These are phyloP conservation scores for Chrysoporthe cubensis DNA, from an alignment of 2,329 filamentous ascomycete genomes.

Conservation along the genomic window DNA sequence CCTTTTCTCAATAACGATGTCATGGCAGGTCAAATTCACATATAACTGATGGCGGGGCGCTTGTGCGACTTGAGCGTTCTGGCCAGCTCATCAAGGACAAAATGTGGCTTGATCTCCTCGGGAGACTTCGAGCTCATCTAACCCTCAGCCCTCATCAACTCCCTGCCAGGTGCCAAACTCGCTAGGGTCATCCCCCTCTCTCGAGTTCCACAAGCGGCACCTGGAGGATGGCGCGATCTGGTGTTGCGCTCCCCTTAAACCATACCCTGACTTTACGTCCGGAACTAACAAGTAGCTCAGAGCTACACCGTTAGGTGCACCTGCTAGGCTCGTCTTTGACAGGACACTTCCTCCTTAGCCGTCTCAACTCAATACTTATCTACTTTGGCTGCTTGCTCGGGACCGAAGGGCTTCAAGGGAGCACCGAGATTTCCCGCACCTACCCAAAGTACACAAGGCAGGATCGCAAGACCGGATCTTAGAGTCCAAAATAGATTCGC, in stretches of 20 bases:
- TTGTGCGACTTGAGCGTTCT: slow-evolving; percentile 15
- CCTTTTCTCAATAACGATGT: not conserved
- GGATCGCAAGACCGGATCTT: not conserved
- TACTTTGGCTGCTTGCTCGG: not conserved
- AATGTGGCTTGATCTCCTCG: slow-evolving; percentile 7
- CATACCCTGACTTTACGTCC: slow-evolving; percentile 24
- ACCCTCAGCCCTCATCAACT: not conserved
- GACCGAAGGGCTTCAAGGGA: not conserved
- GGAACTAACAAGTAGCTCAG: slow-evolving; percentile 21
- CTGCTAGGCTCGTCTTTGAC: not conserved
- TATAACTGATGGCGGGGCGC: slow-evolving; percentile 1
- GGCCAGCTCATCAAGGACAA: slow-evolving; percentile 19
- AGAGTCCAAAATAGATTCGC: not conserved
- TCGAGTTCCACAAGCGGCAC: slow-evolving; percentile 17
- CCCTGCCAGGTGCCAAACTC: not conserved
- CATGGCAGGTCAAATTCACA: not conserved
- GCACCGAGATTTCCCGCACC: not conserved
- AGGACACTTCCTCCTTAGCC: not conserved
- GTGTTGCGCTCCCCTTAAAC: slow-evolving; percentile 20
- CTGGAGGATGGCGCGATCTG: slow-evolving; percentile 18
- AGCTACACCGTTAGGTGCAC: not conserved
- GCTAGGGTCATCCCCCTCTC: not conserved
- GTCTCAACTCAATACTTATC: not conserved
- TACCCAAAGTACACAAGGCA: not conserved
- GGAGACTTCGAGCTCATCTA: not conserved